Conservation (phyloP, 2,329 filamentous ascomycete genomes). For the Neoascochyta sp. region DNA sequence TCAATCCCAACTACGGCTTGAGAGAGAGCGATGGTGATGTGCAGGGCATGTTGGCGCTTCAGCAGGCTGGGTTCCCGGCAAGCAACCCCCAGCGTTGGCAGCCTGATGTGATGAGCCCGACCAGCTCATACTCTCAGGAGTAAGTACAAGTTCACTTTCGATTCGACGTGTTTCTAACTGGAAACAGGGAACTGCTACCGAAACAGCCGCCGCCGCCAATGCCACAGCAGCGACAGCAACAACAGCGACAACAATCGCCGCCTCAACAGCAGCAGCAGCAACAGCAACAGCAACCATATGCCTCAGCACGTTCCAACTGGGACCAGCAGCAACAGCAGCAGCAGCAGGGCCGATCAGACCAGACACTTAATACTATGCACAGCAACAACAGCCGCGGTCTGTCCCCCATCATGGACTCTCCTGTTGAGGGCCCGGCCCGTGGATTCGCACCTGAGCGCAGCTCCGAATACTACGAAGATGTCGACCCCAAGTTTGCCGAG, state of each 20-base stretch:
- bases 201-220: slow-evolving; percentile 1
- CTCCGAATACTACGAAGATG: slow-evolving; percentile 81
- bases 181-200: slow-evolving; percentile 9
- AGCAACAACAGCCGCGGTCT: slow-evolving; percentile 34
- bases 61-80: slow-evolving; percentile 48
- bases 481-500: slow-evolving; percentile 80
- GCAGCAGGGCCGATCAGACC: slow-evolving; percentile 21
- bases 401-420: slow-evolving; percentile 41
- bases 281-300: slow-evolving; percentile 36
- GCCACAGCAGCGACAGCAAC: slow-evolving; percentile 1
- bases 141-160: slow-evolving; percentile 47
- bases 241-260: slow-evolving; percentile 18
- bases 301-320: slow-evolving; percentile 49
- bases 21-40: slow-evolving; percentile 68
- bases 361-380: slow-evolving; percentile 23
- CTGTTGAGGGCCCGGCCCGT: slow-evolving; percentile 32
- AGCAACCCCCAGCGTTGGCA: slow-evolving; percentile 25
- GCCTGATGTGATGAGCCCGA: slow-evolving; percentile 48
- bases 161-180: slow-evolving; percentile 14
- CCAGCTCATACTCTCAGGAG: slow-evolving; percentile 71
- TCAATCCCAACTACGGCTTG: slow-evolving; percentile 38
- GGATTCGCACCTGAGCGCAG: slow-evolving; percentile 28
- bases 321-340: slow-evolving; percentile 19
- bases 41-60: slow-evolving; percentile 68
- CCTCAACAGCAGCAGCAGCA: slow-evolving; percentile 7